Conservation (phyloP, 1,284 basidiomycete species). For the Cryptococcus sp. region DNA sequence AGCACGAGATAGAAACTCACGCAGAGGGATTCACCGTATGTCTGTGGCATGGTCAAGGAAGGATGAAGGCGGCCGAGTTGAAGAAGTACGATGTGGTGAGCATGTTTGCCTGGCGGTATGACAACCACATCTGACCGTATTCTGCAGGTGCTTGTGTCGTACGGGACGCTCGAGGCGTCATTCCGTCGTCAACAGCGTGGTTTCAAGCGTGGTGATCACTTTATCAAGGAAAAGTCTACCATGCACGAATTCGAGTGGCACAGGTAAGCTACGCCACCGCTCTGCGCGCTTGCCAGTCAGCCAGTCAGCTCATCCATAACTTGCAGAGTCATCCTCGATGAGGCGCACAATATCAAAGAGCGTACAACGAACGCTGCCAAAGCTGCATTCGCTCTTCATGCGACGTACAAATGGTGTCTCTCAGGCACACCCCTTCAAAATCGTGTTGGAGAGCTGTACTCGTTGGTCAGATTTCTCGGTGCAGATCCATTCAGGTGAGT, state of each 20-base stretch:
- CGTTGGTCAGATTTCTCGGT: constrained; percentile 83
- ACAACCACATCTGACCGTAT: background rate
- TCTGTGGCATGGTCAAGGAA: constrained; percentile 82
- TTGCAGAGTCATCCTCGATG: constrained; percentile 65
- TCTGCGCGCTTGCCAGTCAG: background rate
- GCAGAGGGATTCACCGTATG: constrained; percentile 74
- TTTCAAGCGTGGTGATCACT: constrained; percentile 80
- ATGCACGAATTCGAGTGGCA: constrained; percentile 88
- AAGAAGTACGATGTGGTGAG: constrained; percentile 83
- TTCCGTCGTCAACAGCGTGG: constrained; percentile 92
- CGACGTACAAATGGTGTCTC: constrained; percentile 88
- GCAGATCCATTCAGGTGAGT: constrained; percentile 72
- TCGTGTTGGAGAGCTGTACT: constrained; percentile 96
- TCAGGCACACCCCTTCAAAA: constrained; percentile 98
- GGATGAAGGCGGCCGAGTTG: constrained; percentile 65
- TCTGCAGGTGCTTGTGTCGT: constrained; percentile 54
- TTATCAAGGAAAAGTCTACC: constrained; percentile 85
- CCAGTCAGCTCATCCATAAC: constrained; percentile 4
- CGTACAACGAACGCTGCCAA: constrained; percentile 94
- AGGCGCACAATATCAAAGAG: constrained; percentile 98
- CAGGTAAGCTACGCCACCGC: constrained; percentile 64
- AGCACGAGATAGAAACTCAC: constrained; percentile 85
- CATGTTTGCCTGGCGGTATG: constrained; percentile 14
- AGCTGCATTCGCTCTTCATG: constrained; percentile 84
- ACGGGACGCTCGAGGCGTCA: constrained; percentile 84